Evolutionary conservation across 108 stramenopile genomes (phyloP), one percentile per base, ranked within the genome.

Genomic region (Skeletonema potamos): DNA sequence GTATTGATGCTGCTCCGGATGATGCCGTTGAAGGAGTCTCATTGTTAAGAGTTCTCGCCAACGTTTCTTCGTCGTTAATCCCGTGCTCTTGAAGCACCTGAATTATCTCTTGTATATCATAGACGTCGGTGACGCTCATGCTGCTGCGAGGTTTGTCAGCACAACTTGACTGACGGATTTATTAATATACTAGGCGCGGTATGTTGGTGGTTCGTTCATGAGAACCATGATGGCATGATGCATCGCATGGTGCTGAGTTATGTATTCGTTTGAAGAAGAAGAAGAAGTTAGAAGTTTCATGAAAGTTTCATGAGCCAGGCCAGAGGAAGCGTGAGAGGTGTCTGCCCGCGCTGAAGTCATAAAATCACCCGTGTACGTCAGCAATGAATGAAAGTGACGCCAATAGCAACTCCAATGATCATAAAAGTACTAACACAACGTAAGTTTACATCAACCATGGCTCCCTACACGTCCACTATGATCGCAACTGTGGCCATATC

Each of bases 401-500:
- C 46, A 22, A 17, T 6, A 48, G 20, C 46, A 48, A 48, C 11
- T 39, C 1, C 18, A 48, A 20, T 18, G 6, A 20, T 0, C 20
- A 4, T 20, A n/a, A 7, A 18, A n/a, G n/a, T n/a, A n/a, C n/a
- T n/a, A n/a, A n/a, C n/a, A n/a, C n/a, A n/a, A n/a, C n/a, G n/a
- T n/a, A n/a, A n/a, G n/a, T n/a, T n/a, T n/a, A n/a, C n/a, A 20
- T 22, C 41, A 67, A 70, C 43, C 43, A 79, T 79, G 78, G 34
- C 73, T 41, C 66, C 73, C 48, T 67, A 63, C 60, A 33, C 73
- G 2, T 76, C 79, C 62, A 39, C 62, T 10, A 76, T 66, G 74
- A 64, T 81, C 62, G 59, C 74, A 37, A 24, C 74, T 11, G 73
- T 76, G 26, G 79, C 79, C 33, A 22, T 64, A 11, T 70, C 70